These are phyloP conservation scores for Crotalaria pallida DNA, from an alignment of 306 rosid species.

Conservation along the genomic window DNA sequence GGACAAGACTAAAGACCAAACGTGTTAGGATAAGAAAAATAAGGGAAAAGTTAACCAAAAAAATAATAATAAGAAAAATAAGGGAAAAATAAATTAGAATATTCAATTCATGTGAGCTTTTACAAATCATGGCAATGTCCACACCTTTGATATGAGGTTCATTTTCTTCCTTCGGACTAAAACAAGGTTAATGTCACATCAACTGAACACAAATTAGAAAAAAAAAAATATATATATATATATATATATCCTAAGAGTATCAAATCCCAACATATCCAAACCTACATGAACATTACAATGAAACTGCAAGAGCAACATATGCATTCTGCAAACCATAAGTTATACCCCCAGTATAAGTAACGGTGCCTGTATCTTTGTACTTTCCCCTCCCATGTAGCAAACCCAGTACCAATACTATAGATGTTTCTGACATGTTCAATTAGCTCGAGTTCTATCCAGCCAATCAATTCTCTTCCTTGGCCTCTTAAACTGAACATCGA, in stretches of 20 bases:
- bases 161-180: constrained; percentile 20
- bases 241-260: constrained; percentile 16
- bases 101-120: not conserved
- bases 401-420: constrained; percentile 19
- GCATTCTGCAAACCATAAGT: constrained; percentile 53
- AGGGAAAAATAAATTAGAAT: not conserved
- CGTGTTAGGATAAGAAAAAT: no score
- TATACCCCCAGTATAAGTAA: constrained; percentile 31
- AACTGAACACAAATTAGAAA: constrained; percentile 20
- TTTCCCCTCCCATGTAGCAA: constrained; percentile 30
- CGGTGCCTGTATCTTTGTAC: constrained; percentile 37
- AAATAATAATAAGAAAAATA: not conserved
- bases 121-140: constrained; percentile 16
- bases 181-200: constrained; percentile 52
- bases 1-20: no score
- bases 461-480: constrained; percentile 78
- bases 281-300: constrained; percentile 35
- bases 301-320: constrained; percentile 30
- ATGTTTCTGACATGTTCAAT: constrained; percentile 37
- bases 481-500: constrained; percentile 74
- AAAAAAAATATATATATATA: no score
- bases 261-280: constrained; percentile 30
- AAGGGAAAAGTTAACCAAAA: no score
- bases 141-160: constrained; percentile 31
- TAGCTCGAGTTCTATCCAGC: constrained; percentile 74